Percentiles rank a stretch among this genome's conserved stretches.
These are phyloP conservation scores for Terfezia boudieri DNA, from an alignment of 495 filamentous ascomycete species.

Conservation along the genomic window DNA sequence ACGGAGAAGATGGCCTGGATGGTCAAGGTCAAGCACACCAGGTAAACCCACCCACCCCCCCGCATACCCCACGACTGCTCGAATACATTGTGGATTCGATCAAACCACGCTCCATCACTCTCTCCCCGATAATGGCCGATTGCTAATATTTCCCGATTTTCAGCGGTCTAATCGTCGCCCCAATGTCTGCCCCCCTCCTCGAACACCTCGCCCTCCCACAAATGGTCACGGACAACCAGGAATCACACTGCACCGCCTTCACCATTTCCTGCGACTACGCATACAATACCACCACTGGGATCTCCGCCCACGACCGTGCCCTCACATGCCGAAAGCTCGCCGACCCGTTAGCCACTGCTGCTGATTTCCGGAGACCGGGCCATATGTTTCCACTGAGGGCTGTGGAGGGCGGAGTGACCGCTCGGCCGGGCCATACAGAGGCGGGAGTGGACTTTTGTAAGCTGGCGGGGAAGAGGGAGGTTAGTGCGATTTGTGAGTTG, in stretches of 20 bases:
- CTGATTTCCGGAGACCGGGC: conserved; percentile 58
- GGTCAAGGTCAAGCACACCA: conserved; percentile 64
- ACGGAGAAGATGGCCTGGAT: conserved; percentile 85
- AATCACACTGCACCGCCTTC: conserved; percentile 81
- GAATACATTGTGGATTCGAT: too few relatives aligned
- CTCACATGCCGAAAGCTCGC: conserved; percentile 65
- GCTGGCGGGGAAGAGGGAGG: conserved; percentile 49
- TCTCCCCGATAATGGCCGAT: too few relatives aligned
- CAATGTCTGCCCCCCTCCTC: conserved; percentile 44
- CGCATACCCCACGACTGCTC: too few relatives aligned
- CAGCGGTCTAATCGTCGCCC: conserved; percentile 78
- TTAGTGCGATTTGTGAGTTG: conserved; percentile 66
- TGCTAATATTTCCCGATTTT: background rate
- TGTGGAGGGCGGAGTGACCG: conserved; percentile 54
- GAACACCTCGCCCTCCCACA: conserved; percentile 52
- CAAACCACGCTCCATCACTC: too few relatives aligned
- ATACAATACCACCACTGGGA: conserved; percentile 64
- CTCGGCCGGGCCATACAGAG: conserved; percentile 72
- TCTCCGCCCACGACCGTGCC: conserved; percentile 69
- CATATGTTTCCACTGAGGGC: conserved; percentile 79
- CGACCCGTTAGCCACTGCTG: conserved; percentile 31
- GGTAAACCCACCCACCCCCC: too few relatives aligned
- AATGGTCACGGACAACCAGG: conserved; percentile 67
- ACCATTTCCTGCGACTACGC: conserved; percentile 65
- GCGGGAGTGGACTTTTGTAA: conserved; percentile 74